These are phyloP conservation scores for Falciphora oryzae DNA, from an alignment of 2,329 filamentous ascomycete genomes.

Conservation along the genomic window DNA sequence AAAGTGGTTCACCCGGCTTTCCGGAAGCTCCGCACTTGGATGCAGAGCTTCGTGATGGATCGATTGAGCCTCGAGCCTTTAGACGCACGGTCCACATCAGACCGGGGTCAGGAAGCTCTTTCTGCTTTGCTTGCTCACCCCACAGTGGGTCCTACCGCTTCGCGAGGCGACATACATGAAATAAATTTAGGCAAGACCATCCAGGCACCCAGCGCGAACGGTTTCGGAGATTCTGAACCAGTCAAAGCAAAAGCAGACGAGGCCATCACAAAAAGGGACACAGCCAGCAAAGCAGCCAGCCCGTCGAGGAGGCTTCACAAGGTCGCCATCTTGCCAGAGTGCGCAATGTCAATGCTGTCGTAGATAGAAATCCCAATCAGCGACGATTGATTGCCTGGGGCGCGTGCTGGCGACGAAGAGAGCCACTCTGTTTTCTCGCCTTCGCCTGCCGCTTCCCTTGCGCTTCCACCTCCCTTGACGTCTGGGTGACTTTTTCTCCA, in stretches of 20 bases:
- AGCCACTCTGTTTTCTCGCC: neutral
- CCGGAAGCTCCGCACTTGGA: neutral
- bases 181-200: neutral
- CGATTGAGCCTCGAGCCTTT: neutral
- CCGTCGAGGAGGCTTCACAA: too few species aligned
- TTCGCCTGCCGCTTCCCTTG: neutral
- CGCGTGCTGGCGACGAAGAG: neutral
- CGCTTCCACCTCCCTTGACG: neutral
- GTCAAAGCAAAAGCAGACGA: neutral
- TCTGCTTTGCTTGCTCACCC: too few species aligned
- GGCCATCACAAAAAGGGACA: neutral
- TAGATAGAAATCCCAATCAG: neutral
- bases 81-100: neutral
- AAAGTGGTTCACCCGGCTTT: neutral
- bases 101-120: neutral
- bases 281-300: neutral
- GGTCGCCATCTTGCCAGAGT: neutral
- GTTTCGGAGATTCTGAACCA: neutral
- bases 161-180: neutral
- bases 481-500: neutral
- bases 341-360: neutral
- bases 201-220: neutral
- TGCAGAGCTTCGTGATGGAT: neutral
- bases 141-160: neutral
- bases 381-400: neutral